These are phyloP conservation scores for Rubroboletus satanas DNA, from an alignment of 768 basidiomycete genomes.

Conservation along the genomic window DNA sequence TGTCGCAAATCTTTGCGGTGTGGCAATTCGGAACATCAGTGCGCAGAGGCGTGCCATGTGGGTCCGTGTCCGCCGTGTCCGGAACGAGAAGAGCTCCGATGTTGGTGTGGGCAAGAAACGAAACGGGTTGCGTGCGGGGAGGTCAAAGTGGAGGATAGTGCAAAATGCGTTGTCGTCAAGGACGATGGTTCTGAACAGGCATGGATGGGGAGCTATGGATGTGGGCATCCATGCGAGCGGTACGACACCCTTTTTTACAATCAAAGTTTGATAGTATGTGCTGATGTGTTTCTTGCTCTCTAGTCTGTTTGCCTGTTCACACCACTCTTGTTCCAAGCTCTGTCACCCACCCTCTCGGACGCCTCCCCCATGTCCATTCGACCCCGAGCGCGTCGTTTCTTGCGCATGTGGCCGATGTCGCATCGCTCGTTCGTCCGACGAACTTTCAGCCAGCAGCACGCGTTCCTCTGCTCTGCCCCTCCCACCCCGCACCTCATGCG, in stretches of 20 bases:
- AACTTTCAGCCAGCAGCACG: conserved; percentile 7
- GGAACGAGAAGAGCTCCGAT: conserved; percentile 49
- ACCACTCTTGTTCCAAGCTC: conserved; percentile 65
- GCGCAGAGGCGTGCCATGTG: conserved; percentile 67
- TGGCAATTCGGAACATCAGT: conserved; percentile 61
- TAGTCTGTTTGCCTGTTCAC: conserved; percentile 71
- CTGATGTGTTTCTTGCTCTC: not conserved
- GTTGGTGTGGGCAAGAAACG: conserved; percentile 77
- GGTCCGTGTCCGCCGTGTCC: conserved; percentile 70
- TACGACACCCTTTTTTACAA: conserved; percentile 23
- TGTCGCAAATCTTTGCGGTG: conserved; percentile 55
- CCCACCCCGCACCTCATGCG: conserved; percentile 52
- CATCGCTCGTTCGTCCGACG: conserved; percentile 36
- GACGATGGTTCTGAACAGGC: conserved; percentile 34
- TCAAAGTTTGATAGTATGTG: not conserved
- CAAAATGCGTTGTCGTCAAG: conserved; percentile 25
- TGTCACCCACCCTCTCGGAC: conserved; percentile 73
- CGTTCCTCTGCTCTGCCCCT: conserved; percentile 23
- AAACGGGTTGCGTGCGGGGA: conserved; percentile 65
- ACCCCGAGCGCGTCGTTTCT: conserved; percentile 60
- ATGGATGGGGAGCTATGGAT: conserved; percentile 68
- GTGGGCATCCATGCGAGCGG: conserved; percentile 59
- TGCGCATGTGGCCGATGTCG: conserved; percentile 78
- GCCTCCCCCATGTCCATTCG: conserved; percentile 65
- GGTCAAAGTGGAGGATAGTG: conserved; percentile 42